These are phyloP conservation scores for Bipolaris sorokiniana DNA, from an alignment of 2,329 filamentous ascomycete species.

Conservation along the genomic window DNA sequence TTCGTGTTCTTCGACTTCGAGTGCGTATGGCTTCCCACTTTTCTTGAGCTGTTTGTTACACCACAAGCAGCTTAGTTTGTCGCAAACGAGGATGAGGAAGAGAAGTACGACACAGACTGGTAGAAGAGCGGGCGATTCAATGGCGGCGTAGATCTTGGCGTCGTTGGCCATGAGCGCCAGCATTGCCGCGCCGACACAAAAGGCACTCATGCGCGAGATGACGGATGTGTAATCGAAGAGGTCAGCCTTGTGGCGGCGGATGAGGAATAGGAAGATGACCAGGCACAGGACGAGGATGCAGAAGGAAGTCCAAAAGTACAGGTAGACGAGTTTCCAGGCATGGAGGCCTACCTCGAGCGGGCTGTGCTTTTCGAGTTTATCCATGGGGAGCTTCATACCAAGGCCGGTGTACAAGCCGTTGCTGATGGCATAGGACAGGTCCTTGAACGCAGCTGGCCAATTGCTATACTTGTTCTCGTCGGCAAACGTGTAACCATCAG, in stretches of 20 bases:
- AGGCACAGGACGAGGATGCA: slow-evolving; percentile 46
- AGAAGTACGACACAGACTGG: slow-evolving; percentile 47
- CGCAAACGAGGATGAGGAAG: slow-evolving; percentile 39
- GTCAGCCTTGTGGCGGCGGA: slow-evolving; percentile 49
- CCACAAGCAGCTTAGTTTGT: slow-evolving; percentile 39
- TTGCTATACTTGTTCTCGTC: slow-evolving; percentile 4
- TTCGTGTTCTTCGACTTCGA: slow-evolving; percentile 40
- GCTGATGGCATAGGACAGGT: slow-evolving; percentile 29
- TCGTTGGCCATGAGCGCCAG: slow-evolving; percentile 39
- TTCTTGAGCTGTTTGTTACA: slow-evolving; percentile 40
- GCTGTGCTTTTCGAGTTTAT: slow-evolving; percentile 33
- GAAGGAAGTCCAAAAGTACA: slow-evolving; percentile 49
- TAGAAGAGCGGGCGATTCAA: slow-evolving; percentile 43
- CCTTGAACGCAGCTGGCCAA: slow-evolving; percentile 30
- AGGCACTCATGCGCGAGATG: slow-evolving; percentile 35
- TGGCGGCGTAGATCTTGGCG: slow-evolving; percentile 29
- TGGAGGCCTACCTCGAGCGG: slow-evolving; percentile 36
- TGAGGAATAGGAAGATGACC: slow-evolving; percentile 49
- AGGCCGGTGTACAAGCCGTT: slow-evolving; percentile 44
- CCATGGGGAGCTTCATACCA: slow-evolving; percentile 43
- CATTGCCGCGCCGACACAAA: slow-evolving; percentile 36
- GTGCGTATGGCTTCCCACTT: slow-evolving; percentile 40
- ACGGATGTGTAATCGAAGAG: slow-evolving; percentile 50
- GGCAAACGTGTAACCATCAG: slow-evolving; percentile 16
- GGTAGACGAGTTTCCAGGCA: slow-evolving; percentile 42